Base-by-base conservation (phyloP, 140 eudicot species). In the Cichorium intybus region DNA sequence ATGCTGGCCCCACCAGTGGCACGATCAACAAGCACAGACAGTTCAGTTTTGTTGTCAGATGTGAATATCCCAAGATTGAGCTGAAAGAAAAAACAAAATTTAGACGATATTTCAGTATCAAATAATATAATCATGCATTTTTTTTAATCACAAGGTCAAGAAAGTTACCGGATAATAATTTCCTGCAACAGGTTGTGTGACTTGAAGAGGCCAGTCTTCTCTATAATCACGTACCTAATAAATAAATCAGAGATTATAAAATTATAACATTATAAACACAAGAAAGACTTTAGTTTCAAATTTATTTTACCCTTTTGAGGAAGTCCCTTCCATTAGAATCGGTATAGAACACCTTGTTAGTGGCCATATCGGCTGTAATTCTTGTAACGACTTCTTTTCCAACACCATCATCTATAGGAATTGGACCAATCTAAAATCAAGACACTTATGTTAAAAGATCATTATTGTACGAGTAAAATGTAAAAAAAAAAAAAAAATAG, bases 1-100 rank as follows among this genome's bases (percentile, higher is more conserved):
- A 88, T 88, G 86, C 99, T 93, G 68, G 90, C 81, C 64, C 96
- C 99, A 62, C 99, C 99, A 5, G 84, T 78, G 15, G 99, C 95
- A 49, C 95, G 95, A 53, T 93, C 99, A 70, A 93, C 95, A 77
- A 93, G 78, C 49, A 93, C 75, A 15, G 97, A 88, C 76, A 88
- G 71, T 70, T 93, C 99, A 6, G 82, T 53, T 62, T 75, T 77
- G 66, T 79, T 74, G 73, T 93, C 95, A 14, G 60, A 73, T 23
- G 74, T 69, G 81, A 56, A 88, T 24, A 93, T 85, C 46, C 99
- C 97, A 55, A 93, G 97, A 82, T 88, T 93, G 11, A 93, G 56
- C 98, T 92, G 82, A 60, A 55, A 68, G 62, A 10, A 68, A 66
- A 10, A 18, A 29, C 23, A 67, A n/a, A 16, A 16, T 21, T 33